Evolutionary conservation across 495 filamentous ascomycete genomes (phyloP), one percentile per base, ranked within the genome.

Genomic region (Trichocladium antarcticum): DNA sequence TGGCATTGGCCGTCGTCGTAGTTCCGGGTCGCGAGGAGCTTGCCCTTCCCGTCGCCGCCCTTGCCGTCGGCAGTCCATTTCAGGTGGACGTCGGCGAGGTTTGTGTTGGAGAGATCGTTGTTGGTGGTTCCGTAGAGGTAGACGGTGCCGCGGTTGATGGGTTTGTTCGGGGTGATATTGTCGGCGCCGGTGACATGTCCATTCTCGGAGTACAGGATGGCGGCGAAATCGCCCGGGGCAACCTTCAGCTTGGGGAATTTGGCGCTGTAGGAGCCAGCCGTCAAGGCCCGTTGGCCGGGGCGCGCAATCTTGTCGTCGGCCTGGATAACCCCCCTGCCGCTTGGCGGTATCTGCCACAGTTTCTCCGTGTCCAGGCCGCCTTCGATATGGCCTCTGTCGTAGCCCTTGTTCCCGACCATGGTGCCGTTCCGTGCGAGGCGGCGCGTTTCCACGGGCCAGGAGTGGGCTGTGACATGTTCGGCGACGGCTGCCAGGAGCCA

Each of bases 1-100:
- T 88, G 84, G 70, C 89, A 95, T 39, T 81, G 82, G 14, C 81
- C 82, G 54, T 95, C 88, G 59, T 95, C 89, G 63, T 77, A 95
- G 60, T 82, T 75, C 40, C 85, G 77, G 3, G 73, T 79, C 0
- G 82, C 79, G 16, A 95, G 68, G 6, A 95, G 78, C 22, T 70
- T 69, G 16, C 89, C 89, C 22, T 81, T 78, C 34, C 72, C 69
- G 57, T 94, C 80, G 11, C 86, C 87, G 31, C 87, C 87, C 1
- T 72, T 83, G 41, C 87, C 89, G 31, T 85, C 80, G 2, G 67
- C 54, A 24, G 75, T 92, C 89, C 89, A 96, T 10, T 68, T 58
- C 22, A 79, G 68, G 57, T 89, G 77, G 8, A 95, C 79, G 47
- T 81, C 77, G 10, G 77, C 64, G 34, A 93, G 68, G 2, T 72